Percentiles rank a stretch among this genome's conserved stretches.
phyloP scores from a whole-genome alignment of 345 rosid species.

The Corchorus olitorius region DNA sequence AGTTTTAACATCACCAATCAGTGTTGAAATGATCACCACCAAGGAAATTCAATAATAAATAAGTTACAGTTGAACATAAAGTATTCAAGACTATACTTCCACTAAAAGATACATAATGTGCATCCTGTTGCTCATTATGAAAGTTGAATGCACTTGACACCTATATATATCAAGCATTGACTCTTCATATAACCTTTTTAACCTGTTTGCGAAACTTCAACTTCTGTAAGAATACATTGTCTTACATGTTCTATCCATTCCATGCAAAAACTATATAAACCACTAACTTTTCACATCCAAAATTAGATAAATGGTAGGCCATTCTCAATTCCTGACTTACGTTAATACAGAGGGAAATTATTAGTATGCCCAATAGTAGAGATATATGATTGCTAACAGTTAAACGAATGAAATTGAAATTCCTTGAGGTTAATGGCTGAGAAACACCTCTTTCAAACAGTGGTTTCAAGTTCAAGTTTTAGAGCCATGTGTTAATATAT shows the following conservation, averaged over 20 bases:
- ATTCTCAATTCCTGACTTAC: neutral
- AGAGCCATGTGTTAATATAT: neutral
- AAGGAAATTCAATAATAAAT: slow-evolving; percentile 5
- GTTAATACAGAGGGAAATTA: neutral
- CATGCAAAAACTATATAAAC: slow-evolving; percentile 1
- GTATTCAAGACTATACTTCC: neutral
- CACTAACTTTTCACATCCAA: neutral
- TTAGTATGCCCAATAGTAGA: slow-evolving; percentile 5
- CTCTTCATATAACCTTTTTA: slow-evolving; percentile 6
- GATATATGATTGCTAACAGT: neutral
- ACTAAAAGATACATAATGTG: neutral
- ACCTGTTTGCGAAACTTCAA: neutral
- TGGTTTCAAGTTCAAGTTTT: neutral
- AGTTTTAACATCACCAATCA: slow-evolving; percentile 16
- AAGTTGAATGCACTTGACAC: neutral
- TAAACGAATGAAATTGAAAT: neutral
- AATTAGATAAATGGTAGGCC: neutral
- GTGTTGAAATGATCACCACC: neutral
- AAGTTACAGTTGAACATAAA: slow-evolving; percentile 1
- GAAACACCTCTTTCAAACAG: neutral
- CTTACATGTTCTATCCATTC: neutral
- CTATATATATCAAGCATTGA: neutral
- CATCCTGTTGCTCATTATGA: neutral
- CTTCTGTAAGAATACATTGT: neutral
- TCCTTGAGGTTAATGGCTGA: slow-evolving; percentile 1